Evolutionary conservation across 169 alveolate species (phyloP), one percentile per base, ranked within the genome.

Genomic region (Plasmodium adleri): DNA sequence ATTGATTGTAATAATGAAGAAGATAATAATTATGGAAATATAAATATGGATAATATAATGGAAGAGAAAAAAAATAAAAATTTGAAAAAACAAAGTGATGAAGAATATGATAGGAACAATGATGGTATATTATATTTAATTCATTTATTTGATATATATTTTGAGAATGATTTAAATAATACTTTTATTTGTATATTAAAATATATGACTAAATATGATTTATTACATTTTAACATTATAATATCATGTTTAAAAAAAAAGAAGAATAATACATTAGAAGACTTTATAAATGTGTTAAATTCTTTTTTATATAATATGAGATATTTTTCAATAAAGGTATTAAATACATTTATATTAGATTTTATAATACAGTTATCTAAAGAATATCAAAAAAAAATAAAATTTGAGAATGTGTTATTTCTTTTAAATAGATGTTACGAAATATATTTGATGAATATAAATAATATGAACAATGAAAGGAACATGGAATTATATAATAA

Each of bases 291-390:
- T 22, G 24, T 64, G n/a, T 12, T 76, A 10, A 76, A 76, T 20
- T 39, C 58, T 43, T 76, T 76, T 76, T 49, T 76, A 58, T 66
- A 76, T 45, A 76, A 76, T 56, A n/a, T 76, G 68, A 68, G 89
- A 24, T 76, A 76, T 58, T 76, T 76, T 66, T 76, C 89, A 66
- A 76, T 76, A 3, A 54, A 50, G 9, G 49, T 66, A 58, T 76
- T 74, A 70, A 76, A 76, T 22, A 76, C 74, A 9, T 76, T 76
- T 68, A 32, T 76, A 32, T 58, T 76, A 43, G 89, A 76, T 76
- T 76, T 76, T 66, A 47, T 76, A 43, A 76, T 76, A 43, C 71
- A 76, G 17, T 28, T 76, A 20, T 76, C 89, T 8, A 76, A 39
- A 43, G 70, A 76, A 8, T 64, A 76, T 47, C 68, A 58, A 24